Evolutionary conservation across 2,329 filamentous ascomycete species (phyloP).

Genomic region (Botrytis elliptica): DNA sequence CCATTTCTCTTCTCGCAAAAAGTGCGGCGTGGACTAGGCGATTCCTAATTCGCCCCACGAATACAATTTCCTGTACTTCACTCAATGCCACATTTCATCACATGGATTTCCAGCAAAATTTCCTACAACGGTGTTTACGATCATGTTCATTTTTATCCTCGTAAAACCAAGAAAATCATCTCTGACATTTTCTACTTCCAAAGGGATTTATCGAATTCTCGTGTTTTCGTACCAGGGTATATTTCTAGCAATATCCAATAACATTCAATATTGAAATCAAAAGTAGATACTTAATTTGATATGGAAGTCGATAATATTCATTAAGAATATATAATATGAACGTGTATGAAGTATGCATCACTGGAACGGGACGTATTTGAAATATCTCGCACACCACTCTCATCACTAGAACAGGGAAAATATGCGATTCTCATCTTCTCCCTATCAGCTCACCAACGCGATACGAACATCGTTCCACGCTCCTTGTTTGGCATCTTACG

Average conservation of each 20-base stretch:
- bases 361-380: not conserved
- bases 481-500: not conserved
- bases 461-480: not conserved
- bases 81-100: not conserved
- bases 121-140: not conserved
- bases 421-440: not conserved
- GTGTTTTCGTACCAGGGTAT: not conserved
- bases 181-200: accelerated
- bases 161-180: not conserved
- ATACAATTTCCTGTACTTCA: not conserved
- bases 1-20: not conserved
- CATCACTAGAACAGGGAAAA: not conserved
- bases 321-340: not conserved
- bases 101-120: not conserved
- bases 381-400: not conserved
- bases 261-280: not conserved
- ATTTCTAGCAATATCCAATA: not conserved
- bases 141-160: not conserved
- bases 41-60: not conserved
- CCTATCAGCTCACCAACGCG: not conserved
- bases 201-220: not conserved
- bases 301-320: not conserved
- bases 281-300: not conserved
- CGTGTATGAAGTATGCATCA: not conserved
- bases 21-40: not conserved